Base-by-base conservation (phyloP, 768 basidiomycete genomes). In the Mycena haematopus region DNA sequence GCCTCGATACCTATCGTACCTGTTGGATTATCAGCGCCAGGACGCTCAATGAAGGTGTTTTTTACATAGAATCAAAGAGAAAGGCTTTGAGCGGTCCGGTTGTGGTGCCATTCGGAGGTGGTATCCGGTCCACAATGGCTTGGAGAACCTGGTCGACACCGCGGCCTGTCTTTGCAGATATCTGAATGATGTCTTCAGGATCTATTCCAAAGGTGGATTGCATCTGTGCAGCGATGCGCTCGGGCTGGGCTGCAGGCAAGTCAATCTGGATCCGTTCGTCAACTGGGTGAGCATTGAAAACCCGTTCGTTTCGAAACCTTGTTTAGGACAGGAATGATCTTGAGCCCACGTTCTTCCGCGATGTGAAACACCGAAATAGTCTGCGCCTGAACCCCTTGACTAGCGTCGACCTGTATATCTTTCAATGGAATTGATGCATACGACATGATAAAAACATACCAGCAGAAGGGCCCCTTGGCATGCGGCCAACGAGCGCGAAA, bases 351-450 rank as follows among this genome's bases (percentile, higher is more conserved):
- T 71, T 96, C 93, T 72, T 80, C 82, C 5, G 96, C 96, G 49
- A 90, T 86, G 68, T 96, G 93, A 68, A 92, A 96, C 6, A 99
- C 96, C 0, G 93, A 96, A 56, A 99, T 87, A 15, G 96, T 95
- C 76, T 99, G 97, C 0, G 97, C 97, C 76, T 99, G 97, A 9
- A 99, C 89, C 19, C 97, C 97, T 79, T 96, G 96, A 55, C 93
- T 94, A n/a, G 94, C 93, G 71, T 99, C 97, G 2, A 99, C 95
- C 69, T 98, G 77, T 10, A 85, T 71, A 35, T 33, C 15, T 36
- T 25, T 19, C 14, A 35, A 56, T 31, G 22, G 62, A 53, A 33
- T 31, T 19, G 29, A 35, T 17, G 45, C 38, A 22, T 44, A 49
- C 17, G 29, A 31, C 29, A 52, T 22, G 57, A 38, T 9, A 14